phyloP scores from a whole-genome alignment of 768 basidiomycete genomes.

The Pholiota microspora region DNA sequence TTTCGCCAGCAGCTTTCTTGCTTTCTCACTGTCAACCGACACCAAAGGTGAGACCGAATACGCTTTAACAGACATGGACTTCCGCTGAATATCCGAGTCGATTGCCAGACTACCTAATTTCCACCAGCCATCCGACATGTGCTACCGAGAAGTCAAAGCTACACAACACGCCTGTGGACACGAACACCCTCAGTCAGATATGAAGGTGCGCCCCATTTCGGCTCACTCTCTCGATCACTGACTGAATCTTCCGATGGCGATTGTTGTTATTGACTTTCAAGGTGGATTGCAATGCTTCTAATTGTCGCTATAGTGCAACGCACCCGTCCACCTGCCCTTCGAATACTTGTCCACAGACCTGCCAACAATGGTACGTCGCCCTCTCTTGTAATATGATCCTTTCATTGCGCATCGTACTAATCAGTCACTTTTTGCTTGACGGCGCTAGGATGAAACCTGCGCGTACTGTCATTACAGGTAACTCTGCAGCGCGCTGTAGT shows the following conservation, averaged over 20 bases:
- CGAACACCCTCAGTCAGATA: slow-evolving; percentile 23
- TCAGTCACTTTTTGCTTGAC: neutral
- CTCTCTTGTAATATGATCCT: too few species aligned
- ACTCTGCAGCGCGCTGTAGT: slow-evolving; percentile 16
- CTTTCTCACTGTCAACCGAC: neutral
- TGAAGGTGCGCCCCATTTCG: slow-evolving; percentile 19
- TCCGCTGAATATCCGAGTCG: neutral
- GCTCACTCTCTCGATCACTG: slow-evolving; percentile 3
- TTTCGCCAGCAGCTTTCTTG: neutral
- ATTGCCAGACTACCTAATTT: neutral
- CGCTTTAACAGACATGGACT: neutral
- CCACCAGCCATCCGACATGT: slow-evolving; percentile 31
- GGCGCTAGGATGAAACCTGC: slow-evolving; percentile 27
- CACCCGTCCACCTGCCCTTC: slow-evolving; percentile 32
- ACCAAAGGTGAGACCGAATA: neutral
- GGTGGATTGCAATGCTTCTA: slow-evolving; percentile 40
- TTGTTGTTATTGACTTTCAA: slow-evolving; percentile 14
- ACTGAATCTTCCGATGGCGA: neutral
- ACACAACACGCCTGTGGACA: slow-evolving; percentile 38
- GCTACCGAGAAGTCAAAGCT: slow-evolving; percentile 38
- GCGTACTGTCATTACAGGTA: slow-evolving; percentile 18
- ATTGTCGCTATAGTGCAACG: slow-evolving; percentile 41
- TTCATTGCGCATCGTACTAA: neutral
- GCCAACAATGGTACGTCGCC: slow-evolving; percentile 38
- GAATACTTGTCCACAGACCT: slow-evolving; percentile 34